A percentile compares a stretch with the other conserved stretches of the same genome.
These are phyloP conservation scores for Moelleriella libera DNA, from an alignment of 2,329 filamentous ascomycete genomes.

Conservation along the genomic window DNA sequence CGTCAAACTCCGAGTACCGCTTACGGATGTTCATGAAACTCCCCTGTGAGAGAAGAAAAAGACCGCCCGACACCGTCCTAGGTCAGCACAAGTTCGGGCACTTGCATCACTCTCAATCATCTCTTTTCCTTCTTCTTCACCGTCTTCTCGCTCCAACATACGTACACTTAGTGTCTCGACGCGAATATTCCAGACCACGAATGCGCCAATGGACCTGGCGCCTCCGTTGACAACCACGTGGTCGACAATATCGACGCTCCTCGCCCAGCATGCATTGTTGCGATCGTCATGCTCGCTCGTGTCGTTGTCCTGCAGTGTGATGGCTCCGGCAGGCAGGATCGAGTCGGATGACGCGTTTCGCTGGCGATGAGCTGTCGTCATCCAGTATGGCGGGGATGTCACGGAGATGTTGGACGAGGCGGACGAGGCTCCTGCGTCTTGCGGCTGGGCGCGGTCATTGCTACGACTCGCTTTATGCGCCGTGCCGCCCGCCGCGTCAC, in stretches of 20 bases:
- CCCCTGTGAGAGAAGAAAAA: conserved; percentile 24
- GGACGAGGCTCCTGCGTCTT: neutral
- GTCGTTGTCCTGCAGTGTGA: conserved; percentile 50
- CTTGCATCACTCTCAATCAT: neutral
- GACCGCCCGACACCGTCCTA: too few relatives aligned
- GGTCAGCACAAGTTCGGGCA: too few relatives aligned
- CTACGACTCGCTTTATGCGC: neutral
- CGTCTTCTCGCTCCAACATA: conserved; percentile 7
- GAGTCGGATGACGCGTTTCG: conserved; percentile 32
- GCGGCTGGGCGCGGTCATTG: neutral
- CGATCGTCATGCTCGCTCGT: conserved; percentile 32
- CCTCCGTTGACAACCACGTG: conserved; percentile 43
- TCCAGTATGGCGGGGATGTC: conserved; percentile 31
- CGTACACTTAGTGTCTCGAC: conserved; percentile 74
- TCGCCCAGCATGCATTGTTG: conserved; percentile 50
- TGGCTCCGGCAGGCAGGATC: conserved; percentile 35
- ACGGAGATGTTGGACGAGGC: conserved; percentile 4
- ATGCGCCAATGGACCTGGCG: conserved; percentile 57
- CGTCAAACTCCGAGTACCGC: conserved; percentile 88
- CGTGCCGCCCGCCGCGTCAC: neutral
- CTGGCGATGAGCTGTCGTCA: conserved; percentile 16
- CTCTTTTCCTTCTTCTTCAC: neutral
- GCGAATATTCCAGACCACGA: conserved; percentile 86
- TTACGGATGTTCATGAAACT: conserved; percentile 49
- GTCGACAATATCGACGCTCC: conserved; percentile 44